Base-by-base conservation (phyloP, 441 rosid genomes). In the Arabidopsis lyrata region DNA sequence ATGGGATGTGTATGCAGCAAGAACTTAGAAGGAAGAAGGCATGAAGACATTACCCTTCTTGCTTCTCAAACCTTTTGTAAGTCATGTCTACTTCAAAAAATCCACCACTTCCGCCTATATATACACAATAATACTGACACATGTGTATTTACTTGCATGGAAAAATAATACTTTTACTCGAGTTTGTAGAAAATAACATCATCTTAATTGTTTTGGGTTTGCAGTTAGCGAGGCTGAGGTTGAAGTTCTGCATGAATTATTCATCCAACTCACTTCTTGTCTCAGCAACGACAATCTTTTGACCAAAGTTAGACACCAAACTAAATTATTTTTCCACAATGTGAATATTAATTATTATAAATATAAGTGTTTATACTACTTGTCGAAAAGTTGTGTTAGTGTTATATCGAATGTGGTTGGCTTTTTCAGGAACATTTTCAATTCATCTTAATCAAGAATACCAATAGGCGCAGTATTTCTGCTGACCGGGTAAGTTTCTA, bases 371-470 rank as follows among this genome's bases (percentile, higher is more conserved):
- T 49, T 48, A 34, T 24, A n/a, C 4, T 49, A 66, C 15, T 36
- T 22, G n/a, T 5, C 9, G 5, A 41, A 53, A 62, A 31, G 13
- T 10, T 41, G 6, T 38, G 34, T 1, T 39, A 6, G 35, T 32
- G 10, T 65, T 10, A 42, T 34, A 12, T 32, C n/a, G 5, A 39
- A 54, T 41, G 56, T 38, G 16, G 61, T 74, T 57, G 22, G 36
- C 53, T 18, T 16, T 68, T 62, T 22, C 88, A 93, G 98, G 97
- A 87, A 77, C 87, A 86, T 27, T 88, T 93, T 75, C 88, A 61
- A 60, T 79, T 79, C 53, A 91, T 93, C 11, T 83, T 92, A 63
- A 79, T 82, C 55, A 72, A 79, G 1, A 85, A 84, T 78, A 82
- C 11, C 39, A 35, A 35, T 0, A 35, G 6, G 82, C 84, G 53